phyloP scores from a whole-genome alignment of 257 asterid genomes.

The Przewalskia tangutica region DNA sequence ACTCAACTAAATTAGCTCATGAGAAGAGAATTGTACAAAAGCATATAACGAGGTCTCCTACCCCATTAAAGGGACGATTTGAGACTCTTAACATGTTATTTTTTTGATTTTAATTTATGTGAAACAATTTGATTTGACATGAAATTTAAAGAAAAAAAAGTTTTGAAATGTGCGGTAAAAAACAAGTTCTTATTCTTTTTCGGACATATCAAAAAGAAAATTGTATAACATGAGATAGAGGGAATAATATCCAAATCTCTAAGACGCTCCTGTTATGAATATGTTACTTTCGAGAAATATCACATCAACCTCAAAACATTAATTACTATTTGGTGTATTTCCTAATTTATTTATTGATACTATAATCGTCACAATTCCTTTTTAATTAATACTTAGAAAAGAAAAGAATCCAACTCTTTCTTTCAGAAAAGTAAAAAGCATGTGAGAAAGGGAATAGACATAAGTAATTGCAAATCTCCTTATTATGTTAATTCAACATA shows the following conservation, averaged over 20 bases:
- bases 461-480: neutral
- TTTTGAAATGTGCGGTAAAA: too few species aligned
- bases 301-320: neutral
- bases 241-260: neutral
- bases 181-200: too few species aligned
- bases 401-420: neutral
- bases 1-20: neutral
- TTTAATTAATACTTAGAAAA: neutral
- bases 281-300: neutral
- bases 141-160: too few species aligned
- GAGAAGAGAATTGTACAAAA: neutral
- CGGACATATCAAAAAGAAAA: too few species aligned
- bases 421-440: neutral
- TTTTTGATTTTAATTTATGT: too few species aligned
- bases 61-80: neutral
- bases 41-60: neutral
- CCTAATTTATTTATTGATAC: neutral
- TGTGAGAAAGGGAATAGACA: neutral
- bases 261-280: neutral
- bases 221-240: too few species aligned
- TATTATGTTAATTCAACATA: neutral
- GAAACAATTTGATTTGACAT: too few species aligned
- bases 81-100: neutral
- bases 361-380: neutral
- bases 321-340: neutral